Evolutionary conservation across 2,329 filamentous ascomycete species (phyloP).

Genomic region (Phialophora expanda): DNA sequence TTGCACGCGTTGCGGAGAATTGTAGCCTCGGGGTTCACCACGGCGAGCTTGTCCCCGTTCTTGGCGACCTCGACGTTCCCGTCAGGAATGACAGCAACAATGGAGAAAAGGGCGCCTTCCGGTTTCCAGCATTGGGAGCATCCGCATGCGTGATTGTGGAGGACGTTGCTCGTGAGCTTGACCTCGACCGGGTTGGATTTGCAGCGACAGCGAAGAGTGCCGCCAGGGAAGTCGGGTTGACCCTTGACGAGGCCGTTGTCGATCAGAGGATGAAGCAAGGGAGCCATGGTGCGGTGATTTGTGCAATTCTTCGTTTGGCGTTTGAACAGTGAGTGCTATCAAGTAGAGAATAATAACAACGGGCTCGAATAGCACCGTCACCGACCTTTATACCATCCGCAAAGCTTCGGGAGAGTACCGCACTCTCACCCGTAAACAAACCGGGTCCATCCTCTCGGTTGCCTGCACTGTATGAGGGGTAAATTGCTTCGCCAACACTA

Average conservation of each 20-base stretch:
- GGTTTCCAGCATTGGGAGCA: constrained; percentile 78
- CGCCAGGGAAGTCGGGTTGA: constrained; percentile 60
- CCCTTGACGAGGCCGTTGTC: constrained; percentile 67
- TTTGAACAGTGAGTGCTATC: background rate
- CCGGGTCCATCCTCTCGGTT: background rate
- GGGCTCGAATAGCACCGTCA: background rate
- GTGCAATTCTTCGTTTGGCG: background rate
- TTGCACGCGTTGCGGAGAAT: constrained; percentile 68
- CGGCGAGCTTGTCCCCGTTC: constrained; percentile 61
- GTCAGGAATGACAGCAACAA: constrained; percentile 66
- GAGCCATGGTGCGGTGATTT: constrained; percentile 34
- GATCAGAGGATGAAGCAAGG: constrained; percentile 65
- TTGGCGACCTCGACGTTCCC: constrained; percentile 63
- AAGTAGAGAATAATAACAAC: background rate
- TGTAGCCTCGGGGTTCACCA: constrained; percentile 62
- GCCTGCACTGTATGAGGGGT: constrained; percentile 19
- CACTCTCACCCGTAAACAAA: constrained; percentile 9
- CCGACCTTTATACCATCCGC: constrained; percentile 10
- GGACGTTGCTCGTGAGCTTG: constrained; percentile 62
- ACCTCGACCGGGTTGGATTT: constrained; percentile 61
- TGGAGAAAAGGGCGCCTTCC: constrained; percentile 64
- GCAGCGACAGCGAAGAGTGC: constrained; percentile 68
- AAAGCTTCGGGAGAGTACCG: constrained; percentile 3
- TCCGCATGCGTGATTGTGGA: constrained; percentile 73
- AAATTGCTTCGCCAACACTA: background rate